These are phyloP conservation scores for Paraconiothyrium sp. DNA, from an alignment of 2,329 filamentous ascomycete species.

Conservation along the genomic window DNA sequence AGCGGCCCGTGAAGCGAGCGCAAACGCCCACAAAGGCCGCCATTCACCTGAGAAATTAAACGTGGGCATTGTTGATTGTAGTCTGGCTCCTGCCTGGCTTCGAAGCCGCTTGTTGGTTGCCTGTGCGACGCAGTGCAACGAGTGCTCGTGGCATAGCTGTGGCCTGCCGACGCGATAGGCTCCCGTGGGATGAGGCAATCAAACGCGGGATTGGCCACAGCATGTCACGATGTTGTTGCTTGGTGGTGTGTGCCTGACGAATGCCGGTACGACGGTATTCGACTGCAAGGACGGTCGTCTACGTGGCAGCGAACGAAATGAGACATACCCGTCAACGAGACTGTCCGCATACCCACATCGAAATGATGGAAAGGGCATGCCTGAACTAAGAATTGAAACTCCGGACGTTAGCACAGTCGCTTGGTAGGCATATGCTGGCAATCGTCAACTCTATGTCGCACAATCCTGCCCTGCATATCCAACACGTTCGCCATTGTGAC, in stretches of 20 bases:
- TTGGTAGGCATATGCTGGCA: not conserved
- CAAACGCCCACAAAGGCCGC: slow-evolving; percentile 9
- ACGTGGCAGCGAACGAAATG: not conserved
- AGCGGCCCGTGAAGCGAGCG: slow-evolving; percentile 1
- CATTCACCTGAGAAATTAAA: not conserved
- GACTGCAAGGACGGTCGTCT: not conserved
- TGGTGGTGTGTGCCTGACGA: slow-evolving; percentile 2
- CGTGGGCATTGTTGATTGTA: slow-evolving; percentile 3
- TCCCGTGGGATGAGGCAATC: not conserved
- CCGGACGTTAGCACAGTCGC: not conserved
- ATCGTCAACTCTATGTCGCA: not conserved
- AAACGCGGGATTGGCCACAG: slow-evolving; percentile 7
- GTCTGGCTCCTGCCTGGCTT: not conserved
- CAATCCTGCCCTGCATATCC: not conserved
- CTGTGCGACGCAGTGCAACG: slow-evolving; percentile 6
- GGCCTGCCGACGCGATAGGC: slow-evolving; percentile 1
- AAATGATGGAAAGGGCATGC: too few species aligned
- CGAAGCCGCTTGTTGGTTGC: slow-evolving; percentile 5
- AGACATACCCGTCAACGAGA: not conserved
- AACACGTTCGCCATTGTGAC: slow-evolving; percentile 2
- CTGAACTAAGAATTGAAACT: not conserved
- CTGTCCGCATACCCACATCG: not conserved
- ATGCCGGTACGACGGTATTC: slow-evolving; percentile 3
- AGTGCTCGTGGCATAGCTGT: not conserved
- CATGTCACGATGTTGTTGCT: slow-evolving; percentile 6